These are phyloP conservation scores for Citrus unshiu DNA, from an alignment of 345 rosid genomes.

Conservation along the genomic window DNA sequence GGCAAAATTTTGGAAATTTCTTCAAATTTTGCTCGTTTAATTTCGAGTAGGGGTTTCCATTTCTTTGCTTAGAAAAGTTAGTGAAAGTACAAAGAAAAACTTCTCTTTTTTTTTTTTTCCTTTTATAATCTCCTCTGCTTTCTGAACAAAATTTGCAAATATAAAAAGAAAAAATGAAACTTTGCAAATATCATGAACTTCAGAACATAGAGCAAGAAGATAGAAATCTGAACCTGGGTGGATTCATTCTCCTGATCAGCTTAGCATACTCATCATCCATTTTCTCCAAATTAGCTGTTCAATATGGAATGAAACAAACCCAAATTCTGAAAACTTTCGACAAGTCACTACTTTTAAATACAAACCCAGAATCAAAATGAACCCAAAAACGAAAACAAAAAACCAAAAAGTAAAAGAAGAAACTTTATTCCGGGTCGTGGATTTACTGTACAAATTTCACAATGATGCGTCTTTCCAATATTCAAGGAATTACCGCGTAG, in stretches of 20 bases:
- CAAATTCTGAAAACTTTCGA: background rate
- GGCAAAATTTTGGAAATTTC: background rate
- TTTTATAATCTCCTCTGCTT: no score
- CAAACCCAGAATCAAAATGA: background rate
- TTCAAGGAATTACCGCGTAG: constrained; percentile 25
- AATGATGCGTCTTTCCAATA: constrained; percentile 36
- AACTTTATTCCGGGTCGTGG: background rate
- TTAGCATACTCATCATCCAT: constrained; percentile 87
- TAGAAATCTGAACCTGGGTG: constrained; percentile 50
- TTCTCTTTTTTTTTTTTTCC: no score
- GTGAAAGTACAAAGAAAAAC: background rate
- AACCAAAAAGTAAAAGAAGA: background rate
- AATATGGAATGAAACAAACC: background rate
- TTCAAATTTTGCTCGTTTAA: background rate
- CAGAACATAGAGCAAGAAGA: background rate
- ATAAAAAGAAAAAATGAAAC: background rate
- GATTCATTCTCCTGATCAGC: constrained; percentile 87
- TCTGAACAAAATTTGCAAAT: background rate
- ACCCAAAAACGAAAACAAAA: background rate
- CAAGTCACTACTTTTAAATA: background rate
- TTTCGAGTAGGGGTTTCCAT: background rate
- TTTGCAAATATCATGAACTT: background rate
- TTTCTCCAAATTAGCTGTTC: background rate
- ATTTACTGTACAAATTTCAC: constrained; percentile 5
- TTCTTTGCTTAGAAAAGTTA: background rate